Evolutionary conservation across 2,329 filamentous ascomycete genomes (phyloP), one percentile per base, ranked within the genome.

Genomic region (Blastomyces emzantsi): DNA sequence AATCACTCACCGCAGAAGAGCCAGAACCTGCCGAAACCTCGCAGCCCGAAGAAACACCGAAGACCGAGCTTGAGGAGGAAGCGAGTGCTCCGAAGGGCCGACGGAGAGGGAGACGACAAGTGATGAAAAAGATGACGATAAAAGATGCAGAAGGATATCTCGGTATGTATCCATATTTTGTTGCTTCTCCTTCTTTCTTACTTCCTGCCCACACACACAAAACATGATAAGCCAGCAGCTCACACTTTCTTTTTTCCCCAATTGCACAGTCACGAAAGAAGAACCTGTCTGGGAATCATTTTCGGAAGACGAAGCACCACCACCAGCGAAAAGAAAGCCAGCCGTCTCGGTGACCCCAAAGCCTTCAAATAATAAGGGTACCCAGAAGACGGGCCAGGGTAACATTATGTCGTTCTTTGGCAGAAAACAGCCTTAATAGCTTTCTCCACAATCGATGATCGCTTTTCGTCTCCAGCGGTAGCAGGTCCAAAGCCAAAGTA

Each of bases 371-470:
- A 22, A 25, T 15, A 88, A 87, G 72, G 70, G 78, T 25, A 77
- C 77, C 1, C 77, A 79, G 1, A 90, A 90, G 72, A 75, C 77
- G 8, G 73, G 74, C 36, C 76, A 77, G 65, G 91, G 92, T 2
- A 96, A 82, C 73, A 96, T 96, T 72, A 96, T 92, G 88, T 91
- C 88, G 0, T 96, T 96, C 77, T 96, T 96, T 75, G 83, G 83
- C 52, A 96, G 95, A 80, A 94, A 92, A 71, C 89, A 72, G 70
- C 49, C 30, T 25, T 63, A 36, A 39, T 30, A 41, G 13, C 8
- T 39, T 56, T 36, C 52, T 56, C 25, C 49, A 52, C 22, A 22
- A 22, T 45, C 1, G 43, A 45, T 47, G 22, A 49, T 49, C n/a
- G 0, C 4, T 49, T 25, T 25, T 49, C 3, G 11, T 25, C n/a